These are phyloP conservation scores for Wickerhamiella brachini DNA, from an alignment of 805 yeast genomes.

Conservation along the genomic window DNA sequence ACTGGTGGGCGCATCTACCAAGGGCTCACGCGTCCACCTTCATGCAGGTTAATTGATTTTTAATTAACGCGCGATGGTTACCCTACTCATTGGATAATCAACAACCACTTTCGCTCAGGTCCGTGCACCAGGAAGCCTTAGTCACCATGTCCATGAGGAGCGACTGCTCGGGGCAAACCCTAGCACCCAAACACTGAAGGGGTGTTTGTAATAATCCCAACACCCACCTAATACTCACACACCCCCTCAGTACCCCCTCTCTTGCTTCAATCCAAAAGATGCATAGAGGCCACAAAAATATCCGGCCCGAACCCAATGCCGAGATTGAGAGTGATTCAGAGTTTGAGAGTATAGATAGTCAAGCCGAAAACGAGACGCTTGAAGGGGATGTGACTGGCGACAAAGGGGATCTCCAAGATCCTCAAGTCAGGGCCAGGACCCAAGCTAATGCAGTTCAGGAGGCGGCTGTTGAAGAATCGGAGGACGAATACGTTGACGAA, in stretches of 20 bases:
- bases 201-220: neutral
- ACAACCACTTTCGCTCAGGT: no score
- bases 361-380: neutral
- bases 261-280: neutral
- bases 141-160: no score
- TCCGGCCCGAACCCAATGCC: neutral
- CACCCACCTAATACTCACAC: neutral
- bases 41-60: neutral
- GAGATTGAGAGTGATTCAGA: neutral
- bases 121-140: no score
- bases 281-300: neutral
- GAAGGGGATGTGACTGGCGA: neutral
- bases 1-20: no score
- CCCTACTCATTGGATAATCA: neutral
- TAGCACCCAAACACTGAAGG: neutral
- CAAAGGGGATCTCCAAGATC: neutral
- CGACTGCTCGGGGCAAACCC: no score
- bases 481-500: neutral
- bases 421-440: neutral
- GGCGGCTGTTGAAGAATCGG: neutral
- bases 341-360: neutral
- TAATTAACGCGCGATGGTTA: neutral
- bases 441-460: neutral
- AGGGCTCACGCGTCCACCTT: neutral
- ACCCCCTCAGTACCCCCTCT: neutral